Evolutionary conservation across 345 rosid species (phyloP).

Genomic region (Eucalyptus pumila): DNA sequence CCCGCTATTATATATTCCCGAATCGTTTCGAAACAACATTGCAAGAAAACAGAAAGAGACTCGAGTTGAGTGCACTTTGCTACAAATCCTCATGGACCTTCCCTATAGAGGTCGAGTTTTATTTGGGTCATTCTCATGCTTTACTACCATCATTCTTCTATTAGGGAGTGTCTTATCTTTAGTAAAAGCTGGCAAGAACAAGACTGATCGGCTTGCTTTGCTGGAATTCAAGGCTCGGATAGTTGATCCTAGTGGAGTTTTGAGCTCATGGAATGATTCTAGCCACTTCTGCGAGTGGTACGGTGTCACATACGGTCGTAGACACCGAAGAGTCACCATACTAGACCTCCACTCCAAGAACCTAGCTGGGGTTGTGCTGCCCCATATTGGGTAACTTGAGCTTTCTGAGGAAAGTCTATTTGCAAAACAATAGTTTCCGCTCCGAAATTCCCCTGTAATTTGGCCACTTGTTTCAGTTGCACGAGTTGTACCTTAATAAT

Average conservation of each 20-base stretch:
- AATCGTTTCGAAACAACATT: neutral
- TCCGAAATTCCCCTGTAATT: neutral
- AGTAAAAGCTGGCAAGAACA: neutral
- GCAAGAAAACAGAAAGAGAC: neutral
- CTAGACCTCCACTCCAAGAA: neutral
- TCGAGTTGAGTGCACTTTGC: fast-evolving
- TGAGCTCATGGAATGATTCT: neutral
- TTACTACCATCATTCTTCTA: neutral
- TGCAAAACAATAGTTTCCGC: neutral
- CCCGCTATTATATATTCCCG: neutral
- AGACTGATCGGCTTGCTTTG: neutral
- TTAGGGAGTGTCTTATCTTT: neutral
- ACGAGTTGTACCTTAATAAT: neutral
- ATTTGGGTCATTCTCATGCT: neutral
- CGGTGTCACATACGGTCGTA: neutral
- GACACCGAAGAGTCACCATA: neutral
- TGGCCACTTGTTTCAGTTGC: neutral
- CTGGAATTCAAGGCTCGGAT: neutral
- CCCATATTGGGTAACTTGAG: neutral
- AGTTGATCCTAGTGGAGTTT: neutral
- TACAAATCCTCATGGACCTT: neutral
- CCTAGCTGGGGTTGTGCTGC: neutral
- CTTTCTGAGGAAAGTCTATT: neutral
- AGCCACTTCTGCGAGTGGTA: neutral
- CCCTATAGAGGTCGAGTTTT: neutral